Evolutionary conservation across 2,329 filamentous ascomycete genomes (phyloP), one percentile per base, ranked within the genome.

Genomic region (Tolypocladium ophioglossoides): DNA sequence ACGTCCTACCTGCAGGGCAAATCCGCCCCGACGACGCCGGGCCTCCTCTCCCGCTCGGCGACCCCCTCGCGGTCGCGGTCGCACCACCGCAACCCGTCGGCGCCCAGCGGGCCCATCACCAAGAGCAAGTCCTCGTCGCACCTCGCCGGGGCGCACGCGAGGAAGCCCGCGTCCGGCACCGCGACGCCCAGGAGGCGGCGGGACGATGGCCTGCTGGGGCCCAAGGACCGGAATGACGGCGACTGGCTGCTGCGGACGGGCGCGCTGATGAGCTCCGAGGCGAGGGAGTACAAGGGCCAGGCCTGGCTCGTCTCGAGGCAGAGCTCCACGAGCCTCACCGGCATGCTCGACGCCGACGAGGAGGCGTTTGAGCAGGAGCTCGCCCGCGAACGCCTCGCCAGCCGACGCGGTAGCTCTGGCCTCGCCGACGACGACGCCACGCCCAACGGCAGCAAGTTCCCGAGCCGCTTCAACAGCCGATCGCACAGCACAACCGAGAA

Each of bases 221-320:
- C 57, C 56, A 62, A 64, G 37, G 72, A 77, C 57, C 68, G 68
- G 39, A 72, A 72, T 54, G 77, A 84, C 60, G 80, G 78, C 54
- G 83, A 86, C 68, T 87, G 84, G 84, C 70, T 87, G 48, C 72
- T 85, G 27, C 77, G 83, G 34, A 78, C 83, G 0, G 84, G 83
- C 49, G 82, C 82, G 8, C 64, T 84, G 49, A 78, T 87, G 60
- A 79, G 79, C 54, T 78, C 76, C 52, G 81, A 84, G 64, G 74
- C 83, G 20, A 74, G 84, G 54, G 84, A 87, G 64, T 83, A 74
- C 62, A 87, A 87, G 68, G 85, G 85, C 16, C 84, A 87, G 67
- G 72, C 78, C 16, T 88, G 85, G 85, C 76, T 88, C 22, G 73
- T 80, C n/a, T 81, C 82, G 27, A 76, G 82, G 49, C 80, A 79